Evolutionary conservation across 2,329 filamentous ascomycete species (phyloP), one percentile per base, ranked within the genome.

Genomic region (Phaeoacremonium minimum): DNA sequence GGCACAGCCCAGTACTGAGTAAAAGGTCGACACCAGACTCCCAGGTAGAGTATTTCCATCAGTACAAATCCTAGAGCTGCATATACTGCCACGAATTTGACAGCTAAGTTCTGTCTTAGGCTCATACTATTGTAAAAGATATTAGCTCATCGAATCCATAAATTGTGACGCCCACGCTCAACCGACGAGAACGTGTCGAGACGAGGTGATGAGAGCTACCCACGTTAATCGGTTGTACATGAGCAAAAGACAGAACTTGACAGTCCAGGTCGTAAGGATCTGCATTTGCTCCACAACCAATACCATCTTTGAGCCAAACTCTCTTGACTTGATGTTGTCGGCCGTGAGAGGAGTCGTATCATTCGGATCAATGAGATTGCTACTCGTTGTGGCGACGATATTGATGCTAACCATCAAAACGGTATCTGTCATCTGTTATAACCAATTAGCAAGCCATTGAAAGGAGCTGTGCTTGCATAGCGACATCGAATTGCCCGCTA

Each of bases 201-300:
- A n/a, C 18, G 12, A 15, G 18, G 15, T 13, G 7, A 4, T 8
- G 15, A 26, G 36, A 15, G 18, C 1, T 11, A 58, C 66, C 38
- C 37, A 70, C 60, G 73, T 75, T 41, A 80, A 58, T 30, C 74
- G 71, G 44, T 67, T 60, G 45, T 77, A 80, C 63, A 80, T 68
- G 42, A 78, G 56, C 20, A 81, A 50, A 43, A 81, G 60, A 46
- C 75, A 80, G 7, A 61, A 55, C 51, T 81, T 81, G 44, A 77
- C 63, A 0, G 62, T 55, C 69, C 73, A 80, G 18, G 74, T 73
- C 8, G 72, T 69, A 35, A 77, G 61, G 14, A 81, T 61, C 60
- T 85, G 83, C 48, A 73, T 69, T 55, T 81, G 66, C 45, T 83
- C 78, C 4, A 75, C 72, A 7, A 80, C 69, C 26, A 81, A 62